Percentiles rank a stretch among this genome's conserved stretches.
These are phyloP conservation scores for Geotrichum siamense DNA, from an alignment of 1,139 yeast genomes.

Conservation along the genomic window DNA sequence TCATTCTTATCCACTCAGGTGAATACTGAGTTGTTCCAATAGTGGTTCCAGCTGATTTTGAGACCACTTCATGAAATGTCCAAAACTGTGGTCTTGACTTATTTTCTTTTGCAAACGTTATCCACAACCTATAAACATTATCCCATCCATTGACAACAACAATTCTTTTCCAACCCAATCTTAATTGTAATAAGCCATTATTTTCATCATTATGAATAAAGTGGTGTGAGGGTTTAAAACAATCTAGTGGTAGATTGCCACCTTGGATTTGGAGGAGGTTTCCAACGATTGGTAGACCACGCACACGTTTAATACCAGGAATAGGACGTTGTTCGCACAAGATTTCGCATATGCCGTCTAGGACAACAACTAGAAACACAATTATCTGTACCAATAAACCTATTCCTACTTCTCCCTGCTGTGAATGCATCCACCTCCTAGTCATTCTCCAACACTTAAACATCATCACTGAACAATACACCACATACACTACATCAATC, in stretches of 20 bases:
- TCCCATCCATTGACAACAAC: slow-evolving; percentile 60
- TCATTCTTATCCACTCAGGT: slow-evolving; percentile 44
- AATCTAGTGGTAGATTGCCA: too few species aligned
- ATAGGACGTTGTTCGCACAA: slow-evolving; percentile 30
- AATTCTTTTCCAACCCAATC: slow-evolving; percentile 51
- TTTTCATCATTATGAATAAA: slow-evolving; percentile 44
- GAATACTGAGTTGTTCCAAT: slow-evolving; percentile 74
- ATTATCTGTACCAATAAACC: too few species aligned
- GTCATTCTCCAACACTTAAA: too few species aligned
- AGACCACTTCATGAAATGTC: slow-evolving; percentile 62
- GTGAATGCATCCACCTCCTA: too few species aligned
- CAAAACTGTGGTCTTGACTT: slow-evolving; percentile 61
- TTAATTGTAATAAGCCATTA: slow-evolving; percentile 49
- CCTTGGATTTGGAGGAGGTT: slow-evolving; percentile 42
- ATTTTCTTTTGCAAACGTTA: slow-evolving; percentile 45
- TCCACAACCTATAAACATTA: slow-evolving; percentile 51
- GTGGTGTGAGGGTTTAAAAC: slow-evolving; percentile 49
- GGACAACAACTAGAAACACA: background rate
- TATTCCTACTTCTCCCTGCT: too few species aligned
- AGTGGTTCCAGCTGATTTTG: slow-evolving; percentile 52
- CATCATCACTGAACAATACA: too few species aligned
- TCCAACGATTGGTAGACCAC: slow-evolving; percentile 46
- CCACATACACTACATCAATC: too few species aligned
- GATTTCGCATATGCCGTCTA: slow-evolving; percentile 20
- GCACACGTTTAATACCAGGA: slow-evolving; percentile 11